phyloP scores from a whole-genome alignment of 768 basidiomycete genomes.

The Collybiopsis confluens region DNA sequence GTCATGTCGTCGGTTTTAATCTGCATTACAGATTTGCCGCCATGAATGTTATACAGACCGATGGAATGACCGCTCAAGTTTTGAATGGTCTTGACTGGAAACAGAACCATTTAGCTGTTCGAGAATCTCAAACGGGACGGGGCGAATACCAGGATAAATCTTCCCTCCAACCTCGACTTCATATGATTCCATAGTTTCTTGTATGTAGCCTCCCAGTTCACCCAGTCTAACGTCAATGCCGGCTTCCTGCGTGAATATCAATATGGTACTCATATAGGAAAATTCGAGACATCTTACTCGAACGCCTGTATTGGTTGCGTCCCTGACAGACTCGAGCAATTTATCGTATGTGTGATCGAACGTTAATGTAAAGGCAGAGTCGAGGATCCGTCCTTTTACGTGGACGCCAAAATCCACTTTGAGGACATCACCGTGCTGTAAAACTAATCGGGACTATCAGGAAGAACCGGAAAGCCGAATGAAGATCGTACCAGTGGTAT shows the following conservation, averaged over 20 bases:
- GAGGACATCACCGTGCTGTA: slow-evolving; percentile 80
- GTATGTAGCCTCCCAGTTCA: slow-evolving; percentile 86
- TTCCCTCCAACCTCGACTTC: slow-evolving; percentile 93
- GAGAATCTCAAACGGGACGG: background rate
- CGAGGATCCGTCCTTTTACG: slow-evolving; percentile 90
- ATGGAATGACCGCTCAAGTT: slow-evolving; percentile 97
- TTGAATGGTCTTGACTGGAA: slow-evolving; percentile 85
- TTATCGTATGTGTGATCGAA: slow-evolving; percentile 90
- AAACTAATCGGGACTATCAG: slow-evolving; percentile 41
- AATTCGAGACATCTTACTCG: slow-evolving; percentile 41
- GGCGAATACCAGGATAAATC: slow-evolving; percentile 62
- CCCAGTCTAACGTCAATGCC: slow-evolving; percentile 94
- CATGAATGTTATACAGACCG: slow-evolving; percentile 87
- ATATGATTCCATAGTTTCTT: slow-evolving; percentile 99
- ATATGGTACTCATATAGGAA: background rate
- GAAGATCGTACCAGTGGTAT: slow-evolving; percentile 61
- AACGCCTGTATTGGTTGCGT: slow-evolving; percentile 91
- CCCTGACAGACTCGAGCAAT: slow-evolving; percentile 85
- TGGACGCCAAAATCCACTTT: slow-evolving; percentile 99
- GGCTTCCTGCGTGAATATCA: slow-evolving; percentile 66
- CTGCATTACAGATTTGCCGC: slow-evolving; percentile 86
- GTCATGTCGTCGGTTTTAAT: slow-evolving; percentile 87
- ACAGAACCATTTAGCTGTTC: background rate
- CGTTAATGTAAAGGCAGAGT: slow-evolving; percentile 92
- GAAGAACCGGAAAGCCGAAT: slow-evolving; percentile 4